Conservation (phyloP, 768 basidiomycete species). For the Mycena polygramma region DNA sequence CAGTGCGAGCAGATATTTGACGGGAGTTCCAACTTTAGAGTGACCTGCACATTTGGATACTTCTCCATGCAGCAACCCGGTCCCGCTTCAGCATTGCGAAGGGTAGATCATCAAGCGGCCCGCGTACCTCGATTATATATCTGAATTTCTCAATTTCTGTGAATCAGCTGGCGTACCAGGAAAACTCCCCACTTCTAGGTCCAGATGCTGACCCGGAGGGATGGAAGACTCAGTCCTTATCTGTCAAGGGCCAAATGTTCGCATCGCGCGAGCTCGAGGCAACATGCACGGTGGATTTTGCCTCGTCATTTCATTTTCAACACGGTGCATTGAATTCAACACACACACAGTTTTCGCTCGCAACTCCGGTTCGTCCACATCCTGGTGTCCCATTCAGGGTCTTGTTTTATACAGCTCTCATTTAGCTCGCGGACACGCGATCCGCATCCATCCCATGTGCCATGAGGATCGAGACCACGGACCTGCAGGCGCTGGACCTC, state of each 20-base stretch:
- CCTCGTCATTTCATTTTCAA: neutral
- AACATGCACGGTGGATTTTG: slow-evolving; percentile 22
- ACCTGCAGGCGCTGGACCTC: slow-evolving; percentile 27
- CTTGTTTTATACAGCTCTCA: neutral
- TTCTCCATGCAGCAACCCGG: slow-evolving; percentile 35
- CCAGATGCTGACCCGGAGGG: slow-evolving; percentile 31
- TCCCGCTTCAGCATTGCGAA: slow-evolving; percentile 10
- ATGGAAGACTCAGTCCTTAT: slow-evolving; percentile 22
- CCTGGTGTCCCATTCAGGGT: neutral
- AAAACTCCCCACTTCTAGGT: slow-evolving; percentile 29
- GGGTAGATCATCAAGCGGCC: neutral
- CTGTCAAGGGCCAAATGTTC: slow-evolving; percentile 25
- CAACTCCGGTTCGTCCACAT: slow-evolving; percentile 22
- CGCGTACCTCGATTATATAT: neutral
- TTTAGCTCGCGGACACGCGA: slow-evolving; percentile 31
- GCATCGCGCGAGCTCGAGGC: slow-evolving; percentile 26
- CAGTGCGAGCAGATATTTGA: neutral
- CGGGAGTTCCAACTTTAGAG: slow-evolving; percentile 17
- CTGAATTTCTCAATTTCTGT: neutral
- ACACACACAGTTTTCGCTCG: slow-evolving; percentile 27
- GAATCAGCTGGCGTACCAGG: slow-evolving; percentile 31
- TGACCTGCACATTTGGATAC: slow-evolving; percentile 19
- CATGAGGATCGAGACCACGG: slow-evolving; percentile 21
- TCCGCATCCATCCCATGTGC: slow-evolving; percentile 22
- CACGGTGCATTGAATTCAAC: neutral